phyloP scores from a whole-genome alignment of 2,329 filamentous ascomycete genomes.

The Ascochyta pisi region DNA sequence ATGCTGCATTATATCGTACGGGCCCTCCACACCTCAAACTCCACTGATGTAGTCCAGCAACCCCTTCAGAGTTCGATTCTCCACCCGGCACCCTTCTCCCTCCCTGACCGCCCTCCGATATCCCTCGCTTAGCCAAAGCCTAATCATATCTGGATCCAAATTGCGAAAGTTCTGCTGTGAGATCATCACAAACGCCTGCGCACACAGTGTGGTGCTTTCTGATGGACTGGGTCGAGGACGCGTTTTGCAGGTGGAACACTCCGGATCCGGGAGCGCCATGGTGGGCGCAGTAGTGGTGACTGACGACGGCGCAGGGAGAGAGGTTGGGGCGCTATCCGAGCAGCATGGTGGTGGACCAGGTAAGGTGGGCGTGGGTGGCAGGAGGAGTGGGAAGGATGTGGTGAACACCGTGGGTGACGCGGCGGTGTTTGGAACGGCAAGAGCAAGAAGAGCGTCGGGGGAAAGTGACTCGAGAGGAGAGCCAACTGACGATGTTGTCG shows the following conservation, averaged over 20 bases:
- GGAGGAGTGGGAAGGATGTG: not conserved
- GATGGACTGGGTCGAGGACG: slow-evolving; percentile 34
- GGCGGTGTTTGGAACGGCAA: not conserved
- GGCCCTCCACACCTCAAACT: slow-evolving; percentile 9
- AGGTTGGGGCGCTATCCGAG: slow-evolving; percentile 14
- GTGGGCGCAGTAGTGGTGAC: not conserved
- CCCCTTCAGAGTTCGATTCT: slow-evolving; percentile 42
- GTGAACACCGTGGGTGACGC: not conserved
- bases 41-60: slow-evolving; percentile 48
- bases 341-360: slow-evolving; percentile 38
- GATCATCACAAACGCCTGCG: slow-evolving; percentile 44
- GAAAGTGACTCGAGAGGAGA: not conserved
- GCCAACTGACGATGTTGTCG: not conserved
- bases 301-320: not conserved
- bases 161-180: slow-evolving; percentile 45
- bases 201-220: slow-evolving; percentile 45
- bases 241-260: slow-evolving; percentile 39
- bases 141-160: slow-evolving; percentile 39
- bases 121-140: slow-evolving; percentile 43
- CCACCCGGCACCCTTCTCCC: slow-evolving; percentile 46
- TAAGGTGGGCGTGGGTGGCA: not conserved
- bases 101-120: slow-evolving; percentile 34
- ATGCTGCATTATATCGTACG: too few relatives aligned
- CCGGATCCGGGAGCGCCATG: slow-evolving; percentile 17
- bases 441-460: not conserved